Evolutionary conservation across 2,329 filamentous ascomycete species (phyloP).

Genomic region (Cercospora zeina): DNA sequence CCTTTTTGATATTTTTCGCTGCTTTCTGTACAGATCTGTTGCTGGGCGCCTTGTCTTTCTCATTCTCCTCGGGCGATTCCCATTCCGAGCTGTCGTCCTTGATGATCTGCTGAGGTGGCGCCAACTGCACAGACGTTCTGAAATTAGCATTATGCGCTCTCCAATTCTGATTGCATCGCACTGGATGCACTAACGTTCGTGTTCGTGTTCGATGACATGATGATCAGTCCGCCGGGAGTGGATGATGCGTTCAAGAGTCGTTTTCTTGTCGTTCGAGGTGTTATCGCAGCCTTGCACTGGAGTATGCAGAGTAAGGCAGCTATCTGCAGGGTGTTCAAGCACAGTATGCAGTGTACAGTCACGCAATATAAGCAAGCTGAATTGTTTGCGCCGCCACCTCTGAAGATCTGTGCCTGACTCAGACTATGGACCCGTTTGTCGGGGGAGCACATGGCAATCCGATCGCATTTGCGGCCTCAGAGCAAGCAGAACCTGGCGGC

Average conservation of each 20-base stretch:
- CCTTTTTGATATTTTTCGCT: neutral
- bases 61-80: neutral
- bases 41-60: neutral
- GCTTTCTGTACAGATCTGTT: neutral
- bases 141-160: neutral
- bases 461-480: neutral
- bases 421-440: neutral
- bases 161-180: no score
- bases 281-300: neutral
- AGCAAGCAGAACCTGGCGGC: neutral
- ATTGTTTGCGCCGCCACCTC: neutral
- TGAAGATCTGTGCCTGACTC: neutral
- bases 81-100: constrained; percentile 6
- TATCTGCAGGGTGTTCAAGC: neutral
- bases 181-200: neutral
- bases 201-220: neutral
- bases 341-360: constrained; percentile 2
- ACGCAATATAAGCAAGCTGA: constrained; percentile 3
- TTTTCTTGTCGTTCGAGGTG: neutral
- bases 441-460: neutral
- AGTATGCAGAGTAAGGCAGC: neutral
- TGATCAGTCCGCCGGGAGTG: neutral
- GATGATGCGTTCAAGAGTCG: neutral
- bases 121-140: neutral
- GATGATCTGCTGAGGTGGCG: constrained; percentile 1